Conservation (phyloP, 495 filamentous ascomycete species). For the Aspergillus sclerotioniger region DNA sequence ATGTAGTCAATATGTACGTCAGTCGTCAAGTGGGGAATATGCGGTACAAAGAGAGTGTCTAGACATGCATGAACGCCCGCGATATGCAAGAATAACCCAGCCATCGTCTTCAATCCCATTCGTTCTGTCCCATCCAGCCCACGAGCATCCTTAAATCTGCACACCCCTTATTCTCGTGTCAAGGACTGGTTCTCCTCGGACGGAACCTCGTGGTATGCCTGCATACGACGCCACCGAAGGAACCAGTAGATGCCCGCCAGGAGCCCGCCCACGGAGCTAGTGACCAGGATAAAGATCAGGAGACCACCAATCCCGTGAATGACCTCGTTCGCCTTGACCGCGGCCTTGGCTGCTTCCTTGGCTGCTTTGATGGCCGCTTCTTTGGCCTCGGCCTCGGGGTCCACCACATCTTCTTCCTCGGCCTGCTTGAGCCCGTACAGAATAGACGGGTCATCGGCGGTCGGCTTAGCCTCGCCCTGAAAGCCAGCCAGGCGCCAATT, state of each 20-base stretch:
- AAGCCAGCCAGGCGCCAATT: slow-evolving; percentile 41
- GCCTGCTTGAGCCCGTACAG: slow-evolving; percentile 23
- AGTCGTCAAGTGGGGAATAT: slow-evolving; percentile 6
- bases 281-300: slow-evolving; percentile 32
- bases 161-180: slow-evolving; percentile 6
- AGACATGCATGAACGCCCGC: slow-evolving; percentile 1
- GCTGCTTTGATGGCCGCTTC: slow-evolving; percentile 13
- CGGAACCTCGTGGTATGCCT: slow-evolving; percentile 35
- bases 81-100: slow-evolving; percentile 3
- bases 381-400: slow-evolving; percentile 16
- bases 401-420: slow-evolving; percentile 14
- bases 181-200: slow-evolving; percentile 31
- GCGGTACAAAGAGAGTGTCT: neutral
- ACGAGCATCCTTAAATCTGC: neutral
- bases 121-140: neutral
- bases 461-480: slow-evolving; percentile 23
- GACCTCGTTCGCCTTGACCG: slow-evolving; percentile 36
- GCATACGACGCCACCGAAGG: slow-evolving; percentile 25
- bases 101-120: neutral
- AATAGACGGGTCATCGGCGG: slow-evolving; percentile 33
- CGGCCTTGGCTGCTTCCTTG: slow-evolving; percentile 33
- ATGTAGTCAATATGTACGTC: slow-evolving; percentile 15
- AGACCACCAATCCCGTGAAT: slow-evolving; percentile 35
- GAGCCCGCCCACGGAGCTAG: slow-evolving; percentile 28
- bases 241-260: slow-evolving; percentile 24